Conservation (phyloP, 129 eudicot species). For the Pulicaria dysenterica region DNA sequence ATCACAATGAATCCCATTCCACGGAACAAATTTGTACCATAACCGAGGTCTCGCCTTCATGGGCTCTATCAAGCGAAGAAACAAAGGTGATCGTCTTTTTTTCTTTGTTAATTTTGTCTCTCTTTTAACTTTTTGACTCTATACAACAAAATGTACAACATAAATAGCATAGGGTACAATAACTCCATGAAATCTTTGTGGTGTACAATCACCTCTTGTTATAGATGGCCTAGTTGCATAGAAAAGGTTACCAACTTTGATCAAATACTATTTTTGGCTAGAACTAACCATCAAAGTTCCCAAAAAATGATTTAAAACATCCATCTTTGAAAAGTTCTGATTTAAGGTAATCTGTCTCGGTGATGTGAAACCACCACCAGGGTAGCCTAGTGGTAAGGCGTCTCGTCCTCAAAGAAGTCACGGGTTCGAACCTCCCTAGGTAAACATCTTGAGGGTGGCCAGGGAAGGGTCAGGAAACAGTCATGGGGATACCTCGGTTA, state of each 20-base stretch:
- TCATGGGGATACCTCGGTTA: too few relatives aligned
- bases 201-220: background rate
- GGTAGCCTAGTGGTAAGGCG: too few relatives aligned
- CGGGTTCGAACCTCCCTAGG: too few relatives aligned
- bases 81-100: conserved; percentile 61
- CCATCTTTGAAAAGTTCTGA: background rate
- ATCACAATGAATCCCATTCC: conserved; percentile 26
- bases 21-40: conserved; percentile 49
- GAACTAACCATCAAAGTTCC: background rate
- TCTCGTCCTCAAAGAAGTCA: too few relatives aligned
- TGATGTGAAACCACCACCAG: too few relatives aligned
- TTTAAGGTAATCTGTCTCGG: background rate
- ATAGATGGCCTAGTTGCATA: conserved; percentile 7
- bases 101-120: background rate
- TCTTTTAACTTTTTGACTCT: background rate
- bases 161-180: too few relatives aligned
- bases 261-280: background rate
- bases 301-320: background rate
- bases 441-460: too few relatives aligned
- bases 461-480: too few relatives aligned
- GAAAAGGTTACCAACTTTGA: background rate
- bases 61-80: conserved; percentile 77
- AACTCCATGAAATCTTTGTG: too few relatives aligned
- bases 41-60: conserved; percentile 81
- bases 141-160: too few relatives aligned